Evolutionary conservation across 1,284 basidiomycete species (phyloP).

Genomic region (Naganishia albida): DNA sequence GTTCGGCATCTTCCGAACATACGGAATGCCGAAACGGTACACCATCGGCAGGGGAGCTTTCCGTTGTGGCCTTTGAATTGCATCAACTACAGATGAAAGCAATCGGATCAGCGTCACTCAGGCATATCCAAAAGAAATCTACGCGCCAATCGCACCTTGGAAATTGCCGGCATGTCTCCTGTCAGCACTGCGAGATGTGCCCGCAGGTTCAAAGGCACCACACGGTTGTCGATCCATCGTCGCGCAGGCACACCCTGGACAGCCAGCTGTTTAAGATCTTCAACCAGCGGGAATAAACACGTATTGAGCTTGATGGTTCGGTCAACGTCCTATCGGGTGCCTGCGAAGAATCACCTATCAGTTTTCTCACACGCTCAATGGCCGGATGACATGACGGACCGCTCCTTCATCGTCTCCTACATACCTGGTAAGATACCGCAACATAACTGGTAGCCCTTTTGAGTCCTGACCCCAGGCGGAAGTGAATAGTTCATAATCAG

Average conservation of each 20-base stretch:
- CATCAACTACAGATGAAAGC: neutral
- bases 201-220: neutral
- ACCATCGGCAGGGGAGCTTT: neutral
- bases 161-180: slow-evolving; percentile 5
- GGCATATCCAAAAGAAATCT: neutral
- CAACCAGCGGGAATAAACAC: neutral
- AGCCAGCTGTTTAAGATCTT: slow-evolving; percentile 4
- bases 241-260: neutral
- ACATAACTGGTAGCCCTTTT: neutral
- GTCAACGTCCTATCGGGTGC: neutral
- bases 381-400: no score
- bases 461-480: neutral
- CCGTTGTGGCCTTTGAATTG: neutral
- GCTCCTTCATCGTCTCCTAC: neutral
- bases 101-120: no score
- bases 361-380: no score
- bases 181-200: neutral
- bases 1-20: neutral
- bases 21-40: neutral
- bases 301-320: neutral
- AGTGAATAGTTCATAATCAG: neutral
- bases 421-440: slow-evolving; percentile 1
- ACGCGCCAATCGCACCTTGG: neutral
- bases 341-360: neutral
- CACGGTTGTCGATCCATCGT: neutral